Percentiles rank a stretch among this genome's conserved stretches.
Evolutionary conservation across 2,329 filamentous ascomycete species (phyloP).

Genomic region (Dothideomycetes sp.): DNA sequence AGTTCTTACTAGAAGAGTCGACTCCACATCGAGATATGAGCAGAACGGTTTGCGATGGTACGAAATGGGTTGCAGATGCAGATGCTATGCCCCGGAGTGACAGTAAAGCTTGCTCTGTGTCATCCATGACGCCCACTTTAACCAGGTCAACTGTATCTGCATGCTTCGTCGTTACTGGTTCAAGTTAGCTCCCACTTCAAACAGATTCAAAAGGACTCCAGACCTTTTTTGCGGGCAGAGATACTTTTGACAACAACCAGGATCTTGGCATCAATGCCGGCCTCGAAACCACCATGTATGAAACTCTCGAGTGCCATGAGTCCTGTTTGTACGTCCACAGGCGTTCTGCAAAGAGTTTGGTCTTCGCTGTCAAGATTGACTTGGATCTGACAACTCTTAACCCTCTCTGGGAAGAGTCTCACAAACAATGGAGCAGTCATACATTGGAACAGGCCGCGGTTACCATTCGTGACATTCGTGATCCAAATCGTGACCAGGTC

Average conservation of each 20-base stretch:
- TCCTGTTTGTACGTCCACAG: constrained; percentile 34
- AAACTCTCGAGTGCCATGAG: constrained; percentile 51
- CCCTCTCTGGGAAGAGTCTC: constrained; percentile 50
- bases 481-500: constrained; percentile 50
- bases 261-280: constrained; percentile 39
- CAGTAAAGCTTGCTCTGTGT: constrained; percentile 46
- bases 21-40: constrained; percentile 41
- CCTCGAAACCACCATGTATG: constrained; percentile 45
- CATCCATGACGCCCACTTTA: constrained; percentile 48
- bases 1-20: constrained; percentile 22
- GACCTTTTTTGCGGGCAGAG: constrained; percentile 42
- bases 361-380: constrained; percentile 42
- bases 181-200: neutral
- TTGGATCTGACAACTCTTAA: constrained; percentile 45
- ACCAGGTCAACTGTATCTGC: constrained; percentile 37
- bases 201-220: neutral
- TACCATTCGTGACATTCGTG: constrained; percentile 43
- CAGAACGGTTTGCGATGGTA: constrained; percentile 41
- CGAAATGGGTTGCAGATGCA: constrained; percentile 32
- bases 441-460: constrained; percentile 32
- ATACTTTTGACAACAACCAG: constrained; percentile 52
- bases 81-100: constrained; percentile 47
- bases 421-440: constrained; percentile 42
- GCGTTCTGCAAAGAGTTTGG: constrained; percentile 36
- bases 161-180: constrained; percentile 41